phyloP scores from a whole-genome alignment of 345 rosid genomes.

The Dipteronia sinensis region DNA sequence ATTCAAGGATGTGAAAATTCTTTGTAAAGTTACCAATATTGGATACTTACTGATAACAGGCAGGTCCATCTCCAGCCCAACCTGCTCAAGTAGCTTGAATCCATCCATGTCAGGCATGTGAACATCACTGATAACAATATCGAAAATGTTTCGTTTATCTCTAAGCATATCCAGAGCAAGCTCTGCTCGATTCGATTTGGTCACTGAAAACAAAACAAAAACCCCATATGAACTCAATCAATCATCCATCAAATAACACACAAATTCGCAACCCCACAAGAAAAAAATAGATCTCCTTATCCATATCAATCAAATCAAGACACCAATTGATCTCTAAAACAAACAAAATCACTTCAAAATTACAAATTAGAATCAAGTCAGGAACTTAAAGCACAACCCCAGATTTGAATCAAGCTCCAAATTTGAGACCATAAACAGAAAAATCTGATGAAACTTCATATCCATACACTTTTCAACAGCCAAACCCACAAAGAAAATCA shows the following conservation, averaged over 20 bases:
- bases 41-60: conserved; percentile 77
- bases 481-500: conserved; percentile 20
- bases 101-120: conserved; percentile 96
- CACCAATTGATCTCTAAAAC: conserved; percentile 18
- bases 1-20: neutral
- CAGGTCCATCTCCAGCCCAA: conserved; percentile 78
- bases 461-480: neutral
- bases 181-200: conserved; percentile 84
- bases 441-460: conserved; percentile 17
- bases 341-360: neutral
- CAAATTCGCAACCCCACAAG: neutral
- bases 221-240: conserved; percentile 18
- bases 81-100: conserved; percentile 67
- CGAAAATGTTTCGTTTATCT: conserved; percentile 51
- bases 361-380: conserved; percentile 11
- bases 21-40: neutral
- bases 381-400: neutral
- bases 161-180: conserved; percentile 61
- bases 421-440: conserved; percentile 6
- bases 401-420: conserved; percentile 18
- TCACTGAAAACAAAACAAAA: conserved; percentile 54
- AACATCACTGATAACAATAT: conserved; percentile 82
- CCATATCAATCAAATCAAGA: conserved; percentile 7
- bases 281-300: conserved; percentile 2
- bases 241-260: conserved; percentile 21